Evolutionary conservation across 306 rosid species (phyloP).

Genomic region (Cucurbita argyrosperma): DNA sequence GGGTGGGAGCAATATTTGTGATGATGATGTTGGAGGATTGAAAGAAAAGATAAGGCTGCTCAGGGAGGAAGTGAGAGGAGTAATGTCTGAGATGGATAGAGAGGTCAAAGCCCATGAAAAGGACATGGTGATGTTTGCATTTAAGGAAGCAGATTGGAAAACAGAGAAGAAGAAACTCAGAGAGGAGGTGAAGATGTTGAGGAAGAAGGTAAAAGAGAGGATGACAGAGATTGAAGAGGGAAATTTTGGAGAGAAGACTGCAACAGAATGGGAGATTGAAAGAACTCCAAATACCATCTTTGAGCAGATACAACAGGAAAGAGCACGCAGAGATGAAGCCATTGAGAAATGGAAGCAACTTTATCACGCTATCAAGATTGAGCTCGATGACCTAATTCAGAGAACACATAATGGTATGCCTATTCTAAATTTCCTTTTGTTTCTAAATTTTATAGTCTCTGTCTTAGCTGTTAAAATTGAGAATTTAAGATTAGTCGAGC

Average conservation of each 20-base stretch:
- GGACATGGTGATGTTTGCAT: slow-evolving; percentile 55
- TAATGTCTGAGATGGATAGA: slow-evolving; percentile 45
- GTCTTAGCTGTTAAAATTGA: background rate
- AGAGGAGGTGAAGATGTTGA: slow-evolving; percentile 58
- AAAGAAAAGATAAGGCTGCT: slow-evolving; percentile 41
- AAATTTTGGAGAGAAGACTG: slow-evolving; percentile 18
- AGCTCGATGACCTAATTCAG: slow-evolving; percentile 87
- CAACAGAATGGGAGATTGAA: slow-evolving; percentile 35
- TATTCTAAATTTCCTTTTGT: background rate
- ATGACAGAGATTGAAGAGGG: slow-evolving; percentile 38
- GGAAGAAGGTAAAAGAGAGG: slow-evolving; percentile 29
- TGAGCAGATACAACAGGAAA: slow-evolving; percentile 60
- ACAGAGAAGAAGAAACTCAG: slow-evolving; percentile 58
- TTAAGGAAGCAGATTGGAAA: slow-evolving; percentile 82
- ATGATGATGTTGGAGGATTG: slow-evolving; percentile 20
- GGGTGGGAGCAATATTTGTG: background rate
- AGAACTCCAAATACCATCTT: slow-evolving; percentile 27
- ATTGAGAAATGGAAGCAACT: slow-evolving; percentile 94
- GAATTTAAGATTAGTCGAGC: background rate
- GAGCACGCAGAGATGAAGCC: slow-evolving; percentile 69
- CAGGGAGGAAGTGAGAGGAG: slow-evolving; percentile 46
- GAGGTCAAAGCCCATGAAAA: slow-evolving; percentile 42
- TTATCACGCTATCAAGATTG: slow-evolving; percentile 69
- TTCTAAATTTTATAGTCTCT: too few species aligned
- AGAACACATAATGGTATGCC: slow-evolving; percentile 46